Conservation (phyloP, 192 early-diverging fungal genomes). For the Entomortierella parvispora region DNA sequence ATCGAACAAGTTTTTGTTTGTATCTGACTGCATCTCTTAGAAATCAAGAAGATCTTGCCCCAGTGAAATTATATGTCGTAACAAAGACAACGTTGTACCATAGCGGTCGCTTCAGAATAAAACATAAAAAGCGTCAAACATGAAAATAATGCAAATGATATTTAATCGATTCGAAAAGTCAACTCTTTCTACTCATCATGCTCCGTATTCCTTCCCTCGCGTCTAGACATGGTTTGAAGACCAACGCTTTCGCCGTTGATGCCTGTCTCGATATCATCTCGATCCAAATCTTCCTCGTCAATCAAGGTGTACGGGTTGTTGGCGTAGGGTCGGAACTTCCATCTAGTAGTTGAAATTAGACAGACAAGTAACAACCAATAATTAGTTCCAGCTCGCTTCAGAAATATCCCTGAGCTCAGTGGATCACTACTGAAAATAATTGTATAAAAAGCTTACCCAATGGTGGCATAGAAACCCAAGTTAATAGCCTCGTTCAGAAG, state of each 20-base stretch:
- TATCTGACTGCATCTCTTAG: not conserved
- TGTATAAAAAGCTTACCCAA: slow-evolving; percentile 52
- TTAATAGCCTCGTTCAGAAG: slow-evolving; percentile 58
- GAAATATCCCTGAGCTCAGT: not conserved
- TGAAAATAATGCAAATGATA: not conserved
- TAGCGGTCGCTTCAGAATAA: not conserved
- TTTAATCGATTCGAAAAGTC: not conserved
- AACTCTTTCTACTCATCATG: slow-evolving; percentile 29
- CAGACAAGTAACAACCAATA: slow-evolving; percentile 10
- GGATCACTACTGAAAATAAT: not conserved
- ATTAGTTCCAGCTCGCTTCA: not conserved
- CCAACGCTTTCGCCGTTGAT: slow-evolving; percentile 27
- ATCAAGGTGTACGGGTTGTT: slow-evolving; percentile 62
- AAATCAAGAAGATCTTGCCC: slow-evolving; percentile 41
- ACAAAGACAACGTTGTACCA: slow-evolving; percentile 9
- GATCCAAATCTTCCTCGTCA: slow-evolving; percentile 39
- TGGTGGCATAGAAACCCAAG: slow-evolving; percentile 57
- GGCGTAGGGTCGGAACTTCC: slow-evolving; percentile 60
- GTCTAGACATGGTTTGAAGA: slow-evolving; percentile 48
- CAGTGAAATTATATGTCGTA: not conserved
- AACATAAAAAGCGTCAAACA: not conserved
- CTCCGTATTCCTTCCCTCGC: slow-evolving; percentile 28
- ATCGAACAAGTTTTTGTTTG: not conserved
- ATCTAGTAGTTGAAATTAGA: slow-evolving; percentile 31
- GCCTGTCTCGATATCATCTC: slow-evolving; percentile 39